A percentile compares a stretch with the other conserved stretches of the same genome.
These are phyloP conservation scores for Metschnikowia continentalis DNA, from an alignment of 805 yeast species.

Conservation along the genomic window DNA sequence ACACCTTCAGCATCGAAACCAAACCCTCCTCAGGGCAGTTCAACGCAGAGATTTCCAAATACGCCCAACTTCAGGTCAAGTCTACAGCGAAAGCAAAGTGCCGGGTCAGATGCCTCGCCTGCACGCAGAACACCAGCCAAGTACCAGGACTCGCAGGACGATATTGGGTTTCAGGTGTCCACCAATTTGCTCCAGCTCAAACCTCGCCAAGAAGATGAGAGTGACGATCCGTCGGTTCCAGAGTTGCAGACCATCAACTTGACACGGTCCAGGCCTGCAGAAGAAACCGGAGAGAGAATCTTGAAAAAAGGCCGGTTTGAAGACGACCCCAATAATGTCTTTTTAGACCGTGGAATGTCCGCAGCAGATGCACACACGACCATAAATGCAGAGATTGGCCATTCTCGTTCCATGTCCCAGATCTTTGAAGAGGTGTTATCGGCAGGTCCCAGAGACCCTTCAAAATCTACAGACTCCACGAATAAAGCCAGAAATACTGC, in stretches of 20 bases:
- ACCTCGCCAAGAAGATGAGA: slow-evolving; percentile 9
- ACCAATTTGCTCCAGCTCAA: background rate
- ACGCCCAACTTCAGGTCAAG: slow-evolving; percentile 10
- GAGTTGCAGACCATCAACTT: slow-evolving; percentile 8
- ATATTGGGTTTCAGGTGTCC: slow-evolving; percentile 9
- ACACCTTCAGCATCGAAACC: slow-evolving; percentile 7
- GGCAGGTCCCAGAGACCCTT: slow-evolving; percentile 9
- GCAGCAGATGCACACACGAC: background rate
- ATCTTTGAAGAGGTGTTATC: slow-evolving; percentile 28
- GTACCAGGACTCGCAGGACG: slow-evolving; percentile 2
- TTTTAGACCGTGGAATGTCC: slow-evolving; percentile 22
- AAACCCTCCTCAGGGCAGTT: slow-evolving; percentile 1
- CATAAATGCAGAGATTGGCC: slow-evolving; percentile 7
- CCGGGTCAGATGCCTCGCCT: slow-evolving; percentile 7
- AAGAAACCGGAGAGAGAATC: background rate
- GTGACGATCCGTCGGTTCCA: slow-evolving; percentile 14
- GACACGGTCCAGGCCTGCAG: background rate
- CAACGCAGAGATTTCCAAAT: slow-evolving; percentile 11
- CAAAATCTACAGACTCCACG: background rate
- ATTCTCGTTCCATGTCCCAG: slow-evolving; percentile 30
- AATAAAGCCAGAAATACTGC: background rate
- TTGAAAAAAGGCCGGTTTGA: background rate
- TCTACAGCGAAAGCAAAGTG: slow-evolving; percentile 1
- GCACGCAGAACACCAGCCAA: slow-evolving; percentile 1
- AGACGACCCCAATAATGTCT: slow-evolving; percentile 29